A percentile compares a stretch with the other conserved stretches of the same genome.
These are phyloP conservation scores for Pythium volutum DNA, from an alignment of 352 stramenopile species.

Conservation along the genomic window DNA sequence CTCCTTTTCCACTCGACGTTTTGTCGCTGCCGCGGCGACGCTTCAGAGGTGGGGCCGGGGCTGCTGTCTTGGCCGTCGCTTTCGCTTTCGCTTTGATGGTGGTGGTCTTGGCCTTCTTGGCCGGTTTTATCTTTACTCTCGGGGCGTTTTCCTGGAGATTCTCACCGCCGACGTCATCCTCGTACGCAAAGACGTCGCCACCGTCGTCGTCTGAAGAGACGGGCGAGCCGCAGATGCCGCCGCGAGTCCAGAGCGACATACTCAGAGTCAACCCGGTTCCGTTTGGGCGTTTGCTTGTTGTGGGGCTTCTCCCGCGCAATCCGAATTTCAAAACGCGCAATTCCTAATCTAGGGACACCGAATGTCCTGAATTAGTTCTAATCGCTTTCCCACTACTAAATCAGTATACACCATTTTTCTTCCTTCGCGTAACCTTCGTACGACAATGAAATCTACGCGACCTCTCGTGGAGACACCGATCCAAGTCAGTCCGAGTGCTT, in stretches of 20 bases:
- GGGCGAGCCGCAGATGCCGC: conserved; percentile 24
- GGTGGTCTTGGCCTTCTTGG: background rate
- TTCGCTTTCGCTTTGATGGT: background rate
- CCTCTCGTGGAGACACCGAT: no score
- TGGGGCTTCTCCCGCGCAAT: background rate
- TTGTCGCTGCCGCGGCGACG: background rate
- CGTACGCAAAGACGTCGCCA: conserved; percentile 18
- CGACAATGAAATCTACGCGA: no score
- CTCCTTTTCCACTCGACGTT: no score
- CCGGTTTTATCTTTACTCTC: background rate
- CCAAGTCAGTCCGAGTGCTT: no score
- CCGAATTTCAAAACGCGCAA: background rate
- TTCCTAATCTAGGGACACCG: background rate
- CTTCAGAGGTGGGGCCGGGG: background rate
- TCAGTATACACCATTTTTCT: background rate
- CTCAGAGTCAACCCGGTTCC: background rate
- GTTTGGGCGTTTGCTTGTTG: background rate
- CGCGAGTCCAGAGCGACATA: background rate
- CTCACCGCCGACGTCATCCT: background rate
- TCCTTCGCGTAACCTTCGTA: no score
- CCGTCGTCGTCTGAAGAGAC: conserved; percentile 2
- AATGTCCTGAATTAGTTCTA: background rate
- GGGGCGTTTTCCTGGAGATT: background rate
- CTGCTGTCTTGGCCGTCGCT: background rate
- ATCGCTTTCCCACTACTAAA: background rate